Evolutionary conservation across 2,329 filamentous ascomycete species (phyloP).

Genomic region (Dactylella cylindrospora): DNA sequence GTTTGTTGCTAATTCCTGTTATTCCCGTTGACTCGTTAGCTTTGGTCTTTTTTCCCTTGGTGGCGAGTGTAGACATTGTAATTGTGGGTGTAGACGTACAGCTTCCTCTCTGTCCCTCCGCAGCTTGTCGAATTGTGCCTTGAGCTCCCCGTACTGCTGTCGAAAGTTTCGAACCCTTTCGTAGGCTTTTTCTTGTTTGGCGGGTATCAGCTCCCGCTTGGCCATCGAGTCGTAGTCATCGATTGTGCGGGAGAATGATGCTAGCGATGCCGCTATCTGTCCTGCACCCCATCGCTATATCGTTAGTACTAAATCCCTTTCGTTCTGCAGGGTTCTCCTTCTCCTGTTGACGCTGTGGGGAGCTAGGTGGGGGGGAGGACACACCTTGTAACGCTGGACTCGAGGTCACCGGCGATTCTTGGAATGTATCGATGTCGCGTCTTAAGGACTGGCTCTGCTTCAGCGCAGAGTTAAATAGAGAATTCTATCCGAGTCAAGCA

Average conservation of each 20-base stretch:
- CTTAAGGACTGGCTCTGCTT: conserved; percentile 81
- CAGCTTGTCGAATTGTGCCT: conserved; percentile 72
- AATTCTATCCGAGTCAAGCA: conserved; percentile 61
- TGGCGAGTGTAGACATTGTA: not conserved
- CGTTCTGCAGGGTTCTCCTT: too few species aligned
- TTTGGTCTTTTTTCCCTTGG: not conserved
- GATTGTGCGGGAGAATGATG: conserved; percentile 81
- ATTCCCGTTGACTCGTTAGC: conserved; percentile 42
- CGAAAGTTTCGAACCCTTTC: conserved; percentile 86
- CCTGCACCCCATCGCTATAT: conserved; percentile 53
- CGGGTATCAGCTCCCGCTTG: conserved; percentile 82
- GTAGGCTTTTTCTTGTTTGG: conserved; percentile 87
- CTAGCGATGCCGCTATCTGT: conserved; percentile 75
- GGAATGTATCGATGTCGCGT: conserved; percentile 71
- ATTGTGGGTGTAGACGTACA: conserved; percentile 52
- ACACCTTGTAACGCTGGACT: conserved; percentile 60
- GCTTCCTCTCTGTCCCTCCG: conserved; percentile 77
- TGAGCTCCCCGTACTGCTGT: conserved; percentile 75
- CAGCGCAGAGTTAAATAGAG: conserved; percentile 79
- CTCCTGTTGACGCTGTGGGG: too few species aligned
- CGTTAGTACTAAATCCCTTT: not conserved
- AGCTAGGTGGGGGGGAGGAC: too few species aligned
- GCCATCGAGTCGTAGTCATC: conserved; percentile 88
- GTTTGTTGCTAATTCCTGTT: conserved; percentile 64
- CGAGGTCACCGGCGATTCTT: conserved; percentile 60